Conservation (phyloP, 2,329 filamentous ascomycete species). For the Proliferodiscus dingleyae region DNA sequence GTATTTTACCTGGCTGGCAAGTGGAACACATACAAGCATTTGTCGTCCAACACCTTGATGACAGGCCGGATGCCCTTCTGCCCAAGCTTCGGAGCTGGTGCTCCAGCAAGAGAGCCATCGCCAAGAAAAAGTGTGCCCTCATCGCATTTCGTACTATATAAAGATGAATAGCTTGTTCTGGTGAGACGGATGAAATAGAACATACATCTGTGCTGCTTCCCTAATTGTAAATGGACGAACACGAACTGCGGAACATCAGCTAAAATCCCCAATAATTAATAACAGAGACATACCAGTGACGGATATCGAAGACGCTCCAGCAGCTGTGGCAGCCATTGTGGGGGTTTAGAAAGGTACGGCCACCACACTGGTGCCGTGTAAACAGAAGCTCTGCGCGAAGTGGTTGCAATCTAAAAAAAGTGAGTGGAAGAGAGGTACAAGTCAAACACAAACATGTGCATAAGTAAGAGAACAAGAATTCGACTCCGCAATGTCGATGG, state of each 20-base stretch:
- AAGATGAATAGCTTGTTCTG: conserved; percentile 16
- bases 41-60: conserved; percentile 94
- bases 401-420: background rate
- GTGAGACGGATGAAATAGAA: conserved; percentile 19
- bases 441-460: background rate
- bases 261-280: background rate
- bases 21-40: conserved; percentile 70
- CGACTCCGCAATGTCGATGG: conserved; percentile 6
- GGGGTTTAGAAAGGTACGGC: conserved; percentile 4
- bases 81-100: conserved; percentile 76
- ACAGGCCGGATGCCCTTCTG: conserved; percentile 85
- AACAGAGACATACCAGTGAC: conserved; percentile 28
- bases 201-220: conserved; percentile 85
- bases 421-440: background rate
- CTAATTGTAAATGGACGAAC: conserved; percentile 75
- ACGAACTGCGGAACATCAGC: conserved; percentile 46
- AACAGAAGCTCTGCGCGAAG: conserved; percentile 4
- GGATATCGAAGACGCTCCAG: conserved; percentile 33
- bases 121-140: conserved; percentile 91
- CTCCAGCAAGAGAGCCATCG: conserved; percentile 88
- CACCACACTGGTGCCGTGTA: conserved; percentile 5
- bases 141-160: conserved; percentile 50
- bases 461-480: background rate
- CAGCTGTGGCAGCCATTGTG: conserved; percentile 22
- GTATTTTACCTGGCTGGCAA: background rate